Conservation (phyloP, 768 basidiomycete genomes). For the Glaciozyma martinii region DNA sequence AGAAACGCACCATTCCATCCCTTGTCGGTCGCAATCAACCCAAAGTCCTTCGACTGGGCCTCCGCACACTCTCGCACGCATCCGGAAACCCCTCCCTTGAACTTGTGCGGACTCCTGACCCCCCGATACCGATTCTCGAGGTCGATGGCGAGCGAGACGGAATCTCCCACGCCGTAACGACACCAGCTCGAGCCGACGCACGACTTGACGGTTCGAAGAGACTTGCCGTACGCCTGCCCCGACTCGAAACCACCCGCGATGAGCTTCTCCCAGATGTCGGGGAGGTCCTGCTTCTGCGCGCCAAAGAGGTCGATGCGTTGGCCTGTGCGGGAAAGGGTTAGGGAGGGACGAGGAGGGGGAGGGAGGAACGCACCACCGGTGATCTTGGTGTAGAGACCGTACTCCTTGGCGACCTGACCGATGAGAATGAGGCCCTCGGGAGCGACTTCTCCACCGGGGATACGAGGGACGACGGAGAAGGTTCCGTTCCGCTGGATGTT, state of each 20-base stretch:
- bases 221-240: constrained; percentile 58
- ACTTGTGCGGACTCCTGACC: constrained; percentile 54
- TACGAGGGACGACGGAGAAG: constrained; percentile 62
- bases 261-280: constrained; percentile 57
- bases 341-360: not conserved
- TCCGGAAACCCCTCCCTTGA: constrained; percentile 68
- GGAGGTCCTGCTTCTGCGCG: constrained; percentile 59
- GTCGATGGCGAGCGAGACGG: constrained; percentile 61
- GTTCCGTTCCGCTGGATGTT: constrained; percentile 43
- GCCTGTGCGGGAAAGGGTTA: constrained; percentile 38
- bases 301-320: constrained; percentile 66
- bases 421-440: constrained; percentile 59
- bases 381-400: constrained; percentile 57
- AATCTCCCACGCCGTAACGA: constrained; percentile 59
- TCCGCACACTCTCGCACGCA: constrained; percentile 70
- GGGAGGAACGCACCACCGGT: constrained; percentile 31
- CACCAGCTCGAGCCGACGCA: constrained; percentile 62
- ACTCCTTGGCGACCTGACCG: constrained; percentile 59
- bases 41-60: constrained; percentile 66
- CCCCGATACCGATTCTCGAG: constrained; percentile 67
- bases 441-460: constrained; percentile 61
- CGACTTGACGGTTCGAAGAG: constrained; percentile 63
- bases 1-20: constrained; percentile 57
- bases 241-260: constrained; percentile 61
- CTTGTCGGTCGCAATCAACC: constrained; percentile 65